These are phyloP conservation scores for Cordyceps farinosa DNA, from an alignment of 2,329 filamentous ascomycete genomes.

Conservation along the genomic window DNA sequence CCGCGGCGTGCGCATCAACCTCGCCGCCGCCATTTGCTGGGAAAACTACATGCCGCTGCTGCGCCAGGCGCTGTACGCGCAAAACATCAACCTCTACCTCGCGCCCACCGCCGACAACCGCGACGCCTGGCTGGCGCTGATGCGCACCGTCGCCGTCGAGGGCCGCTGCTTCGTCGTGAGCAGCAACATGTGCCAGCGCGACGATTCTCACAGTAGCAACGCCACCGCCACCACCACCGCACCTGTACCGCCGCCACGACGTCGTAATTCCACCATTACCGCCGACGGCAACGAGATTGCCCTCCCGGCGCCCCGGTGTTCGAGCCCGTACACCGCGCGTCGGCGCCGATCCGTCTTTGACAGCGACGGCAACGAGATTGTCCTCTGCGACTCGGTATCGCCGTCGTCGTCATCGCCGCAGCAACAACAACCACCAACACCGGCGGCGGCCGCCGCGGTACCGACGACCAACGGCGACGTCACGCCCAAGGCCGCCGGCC, in stretches of 20 bases:
- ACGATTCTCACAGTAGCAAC: constrained; percentile 22
- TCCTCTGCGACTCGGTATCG: constrained; percentile 28
- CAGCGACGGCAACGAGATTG: constrained; percentile 55
- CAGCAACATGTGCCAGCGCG: constrained; percentile 70
- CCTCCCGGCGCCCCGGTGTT: constrained; percentile 25
- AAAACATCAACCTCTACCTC: constrained; percentile 89
- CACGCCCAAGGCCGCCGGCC: constrained; percentile 19
- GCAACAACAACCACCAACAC: no score
- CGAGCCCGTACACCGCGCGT: constrained; percentile 20
- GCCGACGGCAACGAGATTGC: constrained; percentile 48
- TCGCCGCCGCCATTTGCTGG: constrained; percentile 91
- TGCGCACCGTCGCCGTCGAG: constrained; percentile 78
- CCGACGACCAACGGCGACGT: constrained; percentile 21
- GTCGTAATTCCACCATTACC: constrained; percentile 42
- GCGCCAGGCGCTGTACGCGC: constrained; percentile 76
- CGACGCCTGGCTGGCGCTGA: constrained; percentile 77
- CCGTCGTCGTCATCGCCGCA: no score
- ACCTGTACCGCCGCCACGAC: constrained; percentile 8
- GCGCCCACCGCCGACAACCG: constrained; percentile 84
- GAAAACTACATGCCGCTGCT: constrained; percentile 94
- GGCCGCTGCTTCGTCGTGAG: constrained; percentile 82
- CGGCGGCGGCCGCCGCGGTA: background rate
- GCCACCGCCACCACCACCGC: background rate
- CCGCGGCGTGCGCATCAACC: constrained; percentile 72
- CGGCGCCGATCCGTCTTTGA: constrained; percentile 44